A percentile compares a stretch with the other conserved stretches of the same genome.
Conservation (phyloP, 129 eudicot species). For the Escallonia rubra region DNA sequence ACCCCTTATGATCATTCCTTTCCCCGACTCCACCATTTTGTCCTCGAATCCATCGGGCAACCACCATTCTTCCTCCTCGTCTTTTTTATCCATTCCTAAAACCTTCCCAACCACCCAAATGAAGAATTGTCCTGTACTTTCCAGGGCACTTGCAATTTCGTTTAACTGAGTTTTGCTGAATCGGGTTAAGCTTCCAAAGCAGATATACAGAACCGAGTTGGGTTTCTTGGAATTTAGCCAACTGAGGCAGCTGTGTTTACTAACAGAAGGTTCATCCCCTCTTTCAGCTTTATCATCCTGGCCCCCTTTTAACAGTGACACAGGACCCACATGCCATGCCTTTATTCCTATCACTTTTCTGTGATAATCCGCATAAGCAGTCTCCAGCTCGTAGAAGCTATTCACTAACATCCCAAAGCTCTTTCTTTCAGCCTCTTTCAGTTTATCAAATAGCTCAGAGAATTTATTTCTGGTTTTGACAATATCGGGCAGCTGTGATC, state of each 20-base stretch:
- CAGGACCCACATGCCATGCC: conserved; percentile 37
- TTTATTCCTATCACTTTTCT: conserved; percentile 9
- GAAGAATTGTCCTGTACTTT: conserved; percentile 17
- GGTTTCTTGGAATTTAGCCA: conserved; percentile 30
- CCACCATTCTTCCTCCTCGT: conserved; percentile 19
- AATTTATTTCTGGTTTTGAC: conserved; percentile 9
- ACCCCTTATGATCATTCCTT: conserved; percentile 28
- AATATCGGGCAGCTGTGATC: conserved; percentile 24
- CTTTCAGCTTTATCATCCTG: conserved; percentile 1
- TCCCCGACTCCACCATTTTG: conserved; percentile 1
- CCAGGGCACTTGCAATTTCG: conserved; percentile 37
- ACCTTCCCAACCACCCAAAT: conserved; percentile 32
- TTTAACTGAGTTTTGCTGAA: conserved; percentile 24
- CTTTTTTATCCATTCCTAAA: neutral
- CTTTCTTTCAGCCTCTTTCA: conserved; percentile 25
- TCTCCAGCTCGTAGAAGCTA: conserved; percentile 29
- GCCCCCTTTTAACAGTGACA: conserved; percentile 10
- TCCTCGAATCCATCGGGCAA: conserved; percentile 30
- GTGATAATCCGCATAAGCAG: conserved; percentile 26
- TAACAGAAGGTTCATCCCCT: conserved; percentile 1
- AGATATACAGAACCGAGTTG: conserved; percentile 22
- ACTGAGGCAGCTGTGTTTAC: conserved; percentile 10
- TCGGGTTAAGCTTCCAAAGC: conserved; percentile 33
- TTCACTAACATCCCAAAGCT: conserved; percentile 26
- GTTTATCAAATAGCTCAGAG: conserved; percentile 11